Percentiles rank a stretch among this genome's conserved stretches.
Evolutionary conservation across 1,284 basidiomycete genomes (phyloP).

Genomic region (Rhodotorula sp.): DNA sequence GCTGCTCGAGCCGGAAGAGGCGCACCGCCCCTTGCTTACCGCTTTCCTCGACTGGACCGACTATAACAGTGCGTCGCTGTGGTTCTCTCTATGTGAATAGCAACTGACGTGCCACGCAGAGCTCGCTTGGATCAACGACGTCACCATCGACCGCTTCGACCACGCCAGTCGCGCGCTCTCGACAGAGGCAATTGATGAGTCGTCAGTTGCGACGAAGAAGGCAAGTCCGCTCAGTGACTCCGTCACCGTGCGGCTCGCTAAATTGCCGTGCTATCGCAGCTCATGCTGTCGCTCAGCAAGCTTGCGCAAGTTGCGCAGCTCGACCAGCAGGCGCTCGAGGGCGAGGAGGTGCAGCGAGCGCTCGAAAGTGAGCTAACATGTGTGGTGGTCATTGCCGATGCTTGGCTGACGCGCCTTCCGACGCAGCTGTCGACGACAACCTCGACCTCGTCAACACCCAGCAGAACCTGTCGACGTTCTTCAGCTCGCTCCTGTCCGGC

Average conservation of each 20-base stretch:
- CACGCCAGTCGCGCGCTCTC: constrained; percentile 66
- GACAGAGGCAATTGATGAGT: constrained; percentile 59
- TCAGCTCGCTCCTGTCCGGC: constrained; percentile 32
- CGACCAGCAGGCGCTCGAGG: constrained; percentile 49
- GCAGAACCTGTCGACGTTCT: constrained; percentile 46
- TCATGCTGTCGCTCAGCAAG: constrained; percentile 88
- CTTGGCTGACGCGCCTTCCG: constrained; percentile 22
- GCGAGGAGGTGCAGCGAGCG: constrained; percentile 43
- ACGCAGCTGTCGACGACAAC: constrained; percentile 52
- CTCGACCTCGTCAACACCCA: constrained; percentile 59
- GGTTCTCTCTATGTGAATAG: no score
- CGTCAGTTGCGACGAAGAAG: constrained; percentile 62
- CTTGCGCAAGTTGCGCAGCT: constrained; percentile 74
- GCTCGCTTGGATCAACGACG: constrained; percentile 83
- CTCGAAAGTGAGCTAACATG: constrained; percentile 44
- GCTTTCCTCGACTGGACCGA: constrained; percentile 67
- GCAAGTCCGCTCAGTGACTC: constrained; percentile 53
- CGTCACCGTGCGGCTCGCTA: neutral
- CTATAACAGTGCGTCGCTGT: constrained; percentile 51
- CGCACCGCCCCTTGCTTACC: constrained; percentile 65
- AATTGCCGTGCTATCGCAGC: constrained; percentile 52
- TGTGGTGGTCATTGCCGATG: neutral
- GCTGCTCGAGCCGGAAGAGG: constrained; percentile 69
- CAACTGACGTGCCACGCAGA: constrained; percentile 34
- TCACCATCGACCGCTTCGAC: constrained; percentile 67